phyloP scores from a whole-genome alignment of 1,284 basidiomycete species.

The Testicularia cyperi region DNA sequence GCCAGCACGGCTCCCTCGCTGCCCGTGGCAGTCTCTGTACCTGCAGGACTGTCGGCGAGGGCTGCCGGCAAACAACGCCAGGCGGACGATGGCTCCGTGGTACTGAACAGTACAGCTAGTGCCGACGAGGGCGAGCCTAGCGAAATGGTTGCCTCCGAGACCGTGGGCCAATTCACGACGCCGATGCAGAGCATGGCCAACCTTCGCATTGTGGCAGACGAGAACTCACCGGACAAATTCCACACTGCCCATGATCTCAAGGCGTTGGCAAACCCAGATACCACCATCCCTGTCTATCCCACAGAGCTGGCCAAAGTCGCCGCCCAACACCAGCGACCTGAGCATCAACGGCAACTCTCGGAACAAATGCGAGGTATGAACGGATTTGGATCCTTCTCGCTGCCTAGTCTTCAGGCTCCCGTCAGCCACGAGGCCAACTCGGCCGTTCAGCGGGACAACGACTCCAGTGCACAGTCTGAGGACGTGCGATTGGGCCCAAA shows the following conservation, averaged over 20 bases:
- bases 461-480: no score
- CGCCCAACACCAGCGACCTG: conserved; percentile 4
- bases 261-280: conserved; percentile 7
- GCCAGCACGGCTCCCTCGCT: no score
- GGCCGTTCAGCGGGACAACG: no score
- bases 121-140: no score
- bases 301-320: not conserved
- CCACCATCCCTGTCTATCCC: conserved; percentile 17
- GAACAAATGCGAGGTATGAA: conserved; percentile 15
- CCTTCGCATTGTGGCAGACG: conserved; percentile 8
- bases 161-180: conserved; percentile 13
- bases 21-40: no score
- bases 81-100: not conserved
- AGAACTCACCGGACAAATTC: conserved; percentile 19
- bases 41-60: no score
- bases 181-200: conserved; percentile 33
- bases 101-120: no score
- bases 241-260: conserved; percentile 36
- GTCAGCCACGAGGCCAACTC: no score
- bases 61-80: conserved; percentile 19
- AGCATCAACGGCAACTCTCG: conserved; percentile 12
- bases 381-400: conserved; percentile 13
- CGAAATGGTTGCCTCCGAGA: conserved; percentile 12
- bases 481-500: no score
- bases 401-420: no score